Base-by-base conservation (phyloP, 306 rosid species). In the Lathyrus tuberosus region DNA sequence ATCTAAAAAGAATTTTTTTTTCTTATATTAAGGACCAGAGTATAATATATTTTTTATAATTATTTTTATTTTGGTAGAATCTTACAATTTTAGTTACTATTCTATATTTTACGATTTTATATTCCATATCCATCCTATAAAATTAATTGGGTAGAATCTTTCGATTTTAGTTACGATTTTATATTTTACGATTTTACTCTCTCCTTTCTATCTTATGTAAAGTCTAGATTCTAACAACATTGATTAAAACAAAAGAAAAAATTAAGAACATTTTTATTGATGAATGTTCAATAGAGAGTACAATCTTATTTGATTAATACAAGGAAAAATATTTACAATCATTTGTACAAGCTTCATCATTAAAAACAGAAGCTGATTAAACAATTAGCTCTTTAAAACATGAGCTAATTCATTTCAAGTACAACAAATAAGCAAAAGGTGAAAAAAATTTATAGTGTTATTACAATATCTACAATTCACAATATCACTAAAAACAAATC, bases 381-480 rank as follows among this genome's bases (percentile, higher is more conserved):
- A 60, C 63, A 61, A 76, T 67, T 79, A 81, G 87, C 90, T 85
- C 90, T 83, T 71, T 57, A 68, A 86, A 86, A 88, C 71, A 61
- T 63, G 79, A 84, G 92, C 92, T 79, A 83, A 76, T 35, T 35
- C 8, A 35, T 74, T 83, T 17, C 67, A 71, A 51, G 72, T 15
- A 47, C 20, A 63, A 35, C 20, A 63, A 35, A 20, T 10, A 2
- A 3, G 51, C 49, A 41, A 71, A 76, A 53, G 22, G 5, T 15
- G 7, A 73, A 41, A 4, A 53, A 70, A 46, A 62, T 53, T 74
- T 75, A 59, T 26, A 72, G 26, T 24, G 22, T 20, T 20, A 46
- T 18, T 28, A 58, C 0, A 5, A 38, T 74, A 78, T 85, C 69
- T 78, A 81, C 78, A 78, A 63, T 43, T 57, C 72, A 61, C 12